Evolutionary conservation across 257 asterid species (phyloP).

Genomic region (Solanum infundibuliforme): DNA sequence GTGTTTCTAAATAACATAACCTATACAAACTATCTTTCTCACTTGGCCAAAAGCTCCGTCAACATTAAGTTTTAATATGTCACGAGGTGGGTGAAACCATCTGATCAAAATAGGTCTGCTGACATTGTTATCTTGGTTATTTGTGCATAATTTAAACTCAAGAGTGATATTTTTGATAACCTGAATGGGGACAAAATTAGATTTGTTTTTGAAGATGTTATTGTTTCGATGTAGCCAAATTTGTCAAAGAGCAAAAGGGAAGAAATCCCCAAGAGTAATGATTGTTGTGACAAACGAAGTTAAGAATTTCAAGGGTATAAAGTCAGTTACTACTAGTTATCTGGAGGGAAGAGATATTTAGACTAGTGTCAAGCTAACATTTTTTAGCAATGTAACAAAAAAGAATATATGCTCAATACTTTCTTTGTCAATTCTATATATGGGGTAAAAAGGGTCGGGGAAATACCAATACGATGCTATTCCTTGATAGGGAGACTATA

Average conservation of each 20-base stretch:
- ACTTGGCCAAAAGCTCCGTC: neutral
- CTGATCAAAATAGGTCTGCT: neutral
- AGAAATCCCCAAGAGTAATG: neutral
- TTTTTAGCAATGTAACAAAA: neutral
- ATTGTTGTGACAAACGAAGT: neutral
- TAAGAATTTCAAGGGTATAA: neutral
- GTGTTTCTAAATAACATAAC: neutral
- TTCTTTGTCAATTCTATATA: too few relatives aligned
- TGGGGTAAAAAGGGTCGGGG: neutral
- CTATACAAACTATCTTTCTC: neutral
- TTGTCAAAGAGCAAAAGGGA: neutral
- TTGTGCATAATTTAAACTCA: neutral
- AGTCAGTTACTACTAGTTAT: neutral
- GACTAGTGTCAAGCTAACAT: neutral
- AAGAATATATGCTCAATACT: too few relatives aligned
- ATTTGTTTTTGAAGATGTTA: too few relatives aligned
- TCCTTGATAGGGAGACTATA: neutral
- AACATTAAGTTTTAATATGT: too few relatives aligned
- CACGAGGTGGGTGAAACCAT: neutral
- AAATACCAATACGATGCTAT: accelerated
- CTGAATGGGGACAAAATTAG: neutral
- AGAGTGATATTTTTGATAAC: neutral
- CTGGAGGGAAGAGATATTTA: neutral
- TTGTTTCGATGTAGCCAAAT: neutral
- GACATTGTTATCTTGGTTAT: neutral